A percentile compares a stretch with the other conserved stretches of the same genome.
These are phyloP conservation scores for Aspergillus homomorphus DNA, from an alignment of 495 filamentous ascomycete genomes.

Conservation along the genomic window DNA sequence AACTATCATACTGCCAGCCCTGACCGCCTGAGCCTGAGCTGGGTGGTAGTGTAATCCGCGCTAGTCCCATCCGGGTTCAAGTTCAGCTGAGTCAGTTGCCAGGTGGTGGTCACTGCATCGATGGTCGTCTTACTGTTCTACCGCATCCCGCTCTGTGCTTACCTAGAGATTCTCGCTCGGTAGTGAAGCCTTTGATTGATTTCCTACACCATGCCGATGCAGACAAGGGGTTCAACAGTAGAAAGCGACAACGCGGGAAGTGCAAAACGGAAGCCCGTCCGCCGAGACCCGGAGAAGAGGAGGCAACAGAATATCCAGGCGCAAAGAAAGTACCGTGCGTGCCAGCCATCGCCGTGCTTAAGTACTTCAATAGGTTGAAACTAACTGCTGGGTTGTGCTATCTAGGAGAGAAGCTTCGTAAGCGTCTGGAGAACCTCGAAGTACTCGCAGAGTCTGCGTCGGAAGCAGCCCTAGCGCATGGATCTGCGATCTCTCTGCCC, in stretches of 20 bases:
- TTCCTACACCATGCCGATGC: not conserved
- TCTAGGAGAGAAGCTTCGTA: constrained; percentile 22
- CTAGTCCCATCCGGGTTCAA: no score
- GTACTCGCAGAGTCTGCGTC: constrained; percentile 16
- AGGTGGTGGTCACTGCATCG: no score
- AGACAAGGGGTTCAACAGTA: not conserved
- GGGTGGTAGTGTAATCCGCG: no score
- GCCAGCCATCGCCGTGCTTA: not conserved
- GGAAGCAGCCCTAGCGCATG: not conserved
- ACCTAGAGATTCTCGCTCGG: not conserved
- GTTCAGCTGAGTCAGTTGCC: no score
- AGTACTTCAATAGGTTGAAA: not conserved
- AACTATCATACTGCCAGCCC: no score
- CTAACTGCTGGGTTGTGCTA: constrained; percentile 6
- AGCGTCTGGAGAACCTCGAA: constrained; percentile 21
- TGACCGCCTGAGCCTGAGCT: no score
- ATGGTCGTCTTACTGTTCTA: no score
- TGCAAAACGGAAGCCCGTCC: constrained; percentile 28
- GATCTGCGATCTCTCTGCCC: not conserved
- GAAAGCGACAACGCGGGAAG: constrained; percentile 9
- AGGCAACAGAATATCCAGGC: constrained; percentile 32
- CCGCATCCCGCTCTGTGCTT: not conserved
- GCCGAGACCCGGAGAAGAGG: constrained; percentile 28
- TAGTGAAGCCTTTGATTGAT: not conserved
- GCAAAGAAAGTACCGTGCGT: constrained; percentile 31